Evolutionary conservation across 495 filamentous ascomycete species (phyloP).

Genomic region (Aspergillus sparsus): DNA sequence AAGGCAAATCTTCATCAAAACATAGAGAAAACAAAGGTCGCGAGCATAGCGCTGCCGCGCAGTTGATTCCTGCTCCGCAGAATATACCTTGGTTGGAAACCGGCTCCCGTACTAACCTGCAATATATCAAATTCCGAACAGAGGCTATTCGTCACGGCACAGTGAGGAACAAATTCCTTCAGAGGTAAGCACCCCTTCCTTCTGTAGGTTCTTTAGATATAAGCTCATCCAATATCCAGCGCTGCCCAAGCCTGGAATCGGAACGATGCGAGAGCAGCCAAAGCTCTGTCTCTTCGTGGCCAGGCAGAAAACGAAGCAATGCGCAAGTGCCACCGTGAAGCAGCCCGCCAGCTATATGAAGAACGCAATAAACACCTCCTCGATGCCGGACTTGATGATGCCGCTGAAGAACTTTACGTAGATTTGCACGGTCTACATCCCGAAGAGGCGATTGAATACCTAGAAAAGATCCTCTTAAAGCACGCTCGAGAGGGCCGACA

Average conservation of each 20-base stretch:
- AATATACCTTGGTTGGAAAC: constrained; percentile 98
- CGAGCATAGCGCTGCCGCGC: constrained; percentile 77
- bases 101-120: constrained; percentile 84
- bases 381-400: constrained; percentile 40
- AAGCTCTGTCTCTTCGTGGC: constrained; percentile 88
- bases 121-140: constrained; percentile 89
- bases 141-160: constrained; percentile 97
- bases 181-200: constrained; percentile 61
- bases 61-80: constrained; percentile 81
- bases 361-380: constrained; percentile 78
- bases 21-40: constrained; percentile 55
- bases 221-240: constrained; percentile 43
- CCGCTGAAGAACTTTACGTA: constrained; percentile 77
- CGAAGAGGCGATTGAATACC: constrained; percentile 94
- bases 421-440: constrained; percentile 96
- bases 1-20: constrained; percentile 50
- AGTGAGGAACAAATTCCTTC: constrained; percentile 93
- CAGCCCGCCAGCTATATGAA: constrained; percentile 88
- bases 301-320: constrained; percentile 97
- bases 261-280: constrained; percentile 94
- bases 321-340: constrained; percentile 95
- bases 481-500: constrained; percentile 65
- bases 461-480: constrained; percentile 82
- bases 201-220: constrained; percentile 30
- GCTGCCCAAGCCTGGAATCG: constrained; percentile 99